Base-by-base conservation (phyloP, 192 early-diverging fungal genomes). In the Backusella circina region DNA sequence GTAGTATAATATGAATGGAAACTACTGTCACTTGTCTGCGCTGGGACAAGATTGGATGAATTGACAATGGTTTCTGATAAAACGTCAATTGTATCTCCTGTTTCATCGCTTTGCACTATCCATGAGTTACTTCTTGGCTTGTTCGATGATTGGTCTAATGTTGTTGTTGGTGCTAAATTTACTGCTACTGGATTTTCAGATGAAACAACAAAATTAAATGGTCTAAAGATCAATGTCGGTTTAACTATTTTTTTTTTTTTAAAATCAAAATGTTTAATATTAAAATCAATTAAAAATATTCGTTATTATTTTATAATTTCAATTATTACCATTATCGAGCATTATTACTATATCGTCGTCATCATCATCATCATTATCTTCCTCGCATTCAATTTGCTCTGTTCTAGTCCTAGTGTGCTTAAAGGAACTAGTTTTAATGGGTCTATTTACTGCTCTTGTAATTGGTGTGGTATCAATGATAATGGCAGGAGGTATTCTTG, bases 61-160 rank as follows among this genome's bases (percentile, higher is more conserved):
- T 88, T 83, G 4, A 88, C 77, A 15, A 81, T 77, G 2, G 85
- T 82, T 36, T 88, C 87, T 0, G 85, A 77, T 39, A 86, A 75
- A 35, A 88, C 80, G 37, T 68, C 67, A n/a, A 75, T 70, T 47
- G 41, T 26, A 67, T 70, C 50, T 54, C 32, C 23, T 23, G 21
- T 33, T 39, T 37, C 33, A 37, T 75, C 65, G 31, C 39, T 35
- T 16, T 16, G 47, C 12, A 64, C 21, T 21, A 64, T 50, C 50
- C 51, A 73, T n/a, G 57, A 73, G 13, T 21, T n/a, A 73, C 23
- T 73, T 73, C 33, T 47, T 26, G 30, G 23, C 21, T 30, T 44
- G 5, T 12, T 61, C 26, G 54, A 28, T 28, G 54, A 5, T 61
- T 51, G 41, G 23, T 26, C 37, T 71, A 12, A 12, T 50, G 71